Base-by-base conservation (phyloP, 345 rosid species). In the Eucalyptus virginea region DNA sequence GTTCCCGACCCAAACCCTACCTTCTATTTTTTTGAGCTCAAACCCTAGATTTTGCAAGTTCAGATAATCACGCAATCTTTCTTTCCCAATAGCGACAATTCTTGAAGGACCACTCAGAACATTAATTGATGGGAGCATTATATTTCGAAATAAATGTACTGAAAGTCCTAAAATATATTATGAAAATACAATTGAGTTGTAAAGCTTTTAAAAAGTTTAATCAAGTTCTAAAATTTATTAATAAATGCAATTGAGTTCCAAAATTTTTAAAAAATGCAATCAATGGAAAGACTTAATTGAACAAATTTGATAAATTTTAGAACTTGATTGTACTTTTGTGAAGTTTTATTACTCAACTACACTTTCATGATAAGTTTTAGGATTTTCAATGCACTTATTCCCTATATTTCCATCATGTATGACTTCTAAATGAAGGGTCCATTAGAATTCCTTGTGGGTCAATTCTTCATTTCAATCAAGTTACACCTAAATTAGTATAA, bases 241-340 rank as follows among this genome's bases (percentile, higher is more conserved):
- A 8, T 5, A 19, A 52, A 5, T 52, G 26, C 0, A 52, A 52
- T 52, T 19, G 11, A 52, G 26, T 19, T 19, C 5, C 5, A 7
- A 7, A 18, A 3, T 18, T 51, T 18, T 51, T 16, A 49, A 49
- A 16, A 19, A 7, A 52, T 52, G 5, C 11, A 52, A 52, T 52
- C 1, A 19, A 19, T 52, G 26, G 11, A 21, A 51, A 52, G 26
- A 8, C 58, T 21, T 52, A 52, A 52, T 52, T 21, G 26, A 52
- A 4, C 1, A 0, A 8, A 52, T 52, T 52, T 56, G 1, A 24
- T 0, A 10, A 56, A 0, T 56, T 23, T 56, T 56, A 56, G 1
- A 1, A 56, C 0, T 56, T 2, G 3, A 56, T 56, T 56, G 0
- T 1, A 56, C 2, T 56, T 56, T 56, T 10, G 0, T 24, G 0